phyloP scores from a whole-genome alignment of 345 rosid species.

The Mangifera indica region DNA sequence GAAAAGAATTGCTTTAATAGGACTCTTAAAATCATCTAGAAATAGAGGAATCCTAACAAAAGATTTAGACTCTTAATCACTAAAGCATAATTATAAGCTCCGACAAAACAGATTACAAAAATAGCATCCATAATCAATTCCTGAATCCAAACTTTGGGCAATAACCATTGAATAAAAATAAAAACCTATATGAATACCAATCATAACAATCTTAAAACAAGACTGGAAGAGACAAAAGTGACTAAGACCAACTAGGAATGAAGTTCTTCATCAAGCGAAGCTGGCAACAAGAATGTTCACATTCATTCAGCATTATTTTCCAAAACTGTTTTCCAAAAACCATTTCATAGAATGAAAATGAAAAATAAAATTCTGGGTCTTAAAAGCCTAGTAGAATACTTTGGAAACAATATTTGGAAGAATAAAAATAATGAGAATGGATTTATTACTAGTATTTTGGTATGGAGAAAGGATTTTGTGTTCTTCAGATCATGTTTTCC shows the following conservation, averaged over 20 bases:
- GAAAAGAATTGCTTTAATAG: conserved; percentile 16
- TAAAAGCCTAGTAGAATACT: not conserved
- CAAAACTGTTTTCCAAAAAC: not conserved
- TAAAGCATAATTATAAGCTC: not conserved
- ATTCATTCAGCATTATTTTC: not conserved
- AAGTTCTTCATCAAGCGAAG: not conserved
- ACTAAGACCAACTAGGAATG: not conserved
- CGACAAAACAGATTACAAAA: not conserved
- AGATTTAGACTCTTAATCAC: not conserved
- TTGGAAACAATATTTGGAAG: not conserved
- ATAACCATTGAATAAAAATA: not conserved
- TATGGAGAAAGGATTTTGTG: not conserved
- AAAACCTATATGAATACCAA: not conserved
- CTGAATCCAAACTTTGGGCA: not conserved
- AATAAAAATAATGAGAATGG: too few species aligned
- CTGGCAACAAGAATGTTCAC: not conserved
- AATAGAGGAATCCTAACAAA: conserved; percentile 1
- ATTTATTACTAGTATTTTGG: not conserved
- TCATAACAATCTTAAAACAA: not conserved
- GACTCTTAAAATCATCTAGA: not conserved
- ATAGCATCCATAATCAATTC: not conserved
- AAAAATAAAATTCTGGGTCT: too few species aligned
- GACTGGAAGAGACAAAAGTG: not conserved
- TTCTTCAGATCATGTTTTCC: not conserved
- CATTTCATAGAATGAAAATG: too few species aligned